phyloP scores from a whole-genome alignment of 768 basidiomycete species.

The Butyriboletus loyo region DNA sequence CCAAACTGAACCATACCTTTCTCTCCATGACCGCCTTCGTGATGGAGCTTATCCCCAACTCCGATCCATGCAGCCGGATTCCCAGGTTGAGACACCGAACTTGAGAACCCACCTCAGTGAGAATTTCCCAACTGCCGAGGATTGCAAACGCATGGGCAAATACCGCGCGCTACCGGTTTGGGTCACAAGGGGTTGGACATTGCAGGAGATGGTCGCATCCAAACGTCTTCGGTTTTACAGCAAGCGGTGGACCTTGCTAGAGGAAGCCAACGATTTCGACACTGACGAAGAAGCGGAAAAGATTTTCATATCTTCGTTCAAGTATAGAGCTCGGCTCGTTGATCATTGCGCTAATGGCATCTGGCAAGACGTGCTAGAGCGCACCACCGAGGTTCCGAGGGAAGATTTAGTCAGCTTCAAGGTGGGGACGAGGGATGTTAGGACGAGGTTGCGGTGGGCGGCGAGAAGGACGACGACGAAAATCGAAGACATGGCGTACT shows the following conservation, averaged over 20 bases:
- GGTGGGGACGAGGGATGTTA: conserved; percentile 14
- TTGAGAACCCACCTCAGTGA: conserved; percentile 10
- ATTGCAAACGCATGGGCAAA: neutral
- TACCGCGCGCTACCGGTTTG: conserved; percentile 14
- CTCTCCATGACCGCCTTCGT: conserved; percentile 10
- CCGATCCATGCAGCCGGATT: conserved; percentile 11
- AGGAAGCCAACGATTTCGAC: conserved; percentile 19
- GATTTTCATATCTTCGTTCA: conserved; percentile 15
- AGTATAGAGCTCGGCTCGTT: conserved; percentile 17
- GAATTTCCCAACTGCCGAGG: neutral
- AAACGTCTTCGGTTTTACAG: conserved; percentile 29
- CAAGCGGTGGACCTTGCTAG: conserved; percentile 23
- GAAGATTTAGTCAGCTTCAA: conserved; percentile 12
- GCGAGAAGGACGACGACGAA: conserved; percentile 26
- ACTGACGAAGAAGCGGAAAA: conserved; percentile 7
- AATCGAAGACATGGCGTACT: conserved; percentile 31
- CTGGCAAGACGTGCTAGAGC: conserved; percentile 12
- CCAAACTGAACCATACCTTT: neutral
- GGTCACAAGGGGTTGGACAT: conserved; percentile 27
- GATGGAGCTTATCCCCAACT: neutral
- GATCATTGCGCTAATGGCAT: conserved; percentile 15
- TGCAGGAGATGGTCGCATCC: conserved; percentile 27
- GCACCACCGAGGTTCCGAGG: conserved; percentile 14
- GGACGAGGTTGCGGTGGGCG: conserved; percentile 26
- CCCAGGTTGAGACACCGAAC: conserved; percentile 19